These are phyloP conservation scores for Neocatenulostroma microsporum DNA, from an alignment of 2,329 filamentous ascomycete genomes.

Conservation along the genomic window DNA sequence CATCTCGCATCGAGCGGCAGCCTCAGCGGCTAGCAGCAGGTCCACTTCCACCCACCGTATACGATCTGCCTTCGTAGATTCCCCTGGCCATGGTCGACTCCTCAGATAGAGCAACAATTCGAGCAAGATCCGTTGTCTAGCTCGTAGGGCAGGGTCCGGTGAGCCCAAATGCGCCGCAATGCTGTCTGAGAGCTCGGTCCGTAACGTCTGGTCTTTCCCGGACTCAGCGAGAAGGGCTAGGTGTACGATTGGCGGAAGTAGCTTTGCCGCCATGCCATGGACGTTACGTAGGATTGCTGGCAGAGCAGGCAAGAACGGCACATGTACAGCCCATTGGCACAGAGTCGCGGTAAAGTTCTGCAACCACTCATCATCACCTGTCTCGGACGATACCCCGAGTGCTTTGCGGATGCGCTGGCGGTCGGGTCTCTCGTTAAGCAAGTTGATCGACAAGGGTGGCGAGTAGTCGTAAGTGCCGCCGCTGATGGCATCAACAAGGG, in stretches of 20 bases:
- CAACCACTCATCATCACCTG: slow-evolving; percentile 19
- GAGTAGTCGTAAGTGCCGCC: slow-evolving; percentile 22
- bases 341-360: slow-evolving; percentile 17
- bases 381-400: slow-evolving; percentile 9
- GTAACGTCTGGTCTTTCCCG: slow-evolving; percentile 53
- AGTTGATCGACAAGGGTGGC: slow-evolving; percentile 11
- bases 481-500: slow-evolving; percentile 18
- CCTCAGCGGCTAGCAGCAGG: slow-evolving; percentile 58
- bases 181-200: slow-evolving; percentile 56
- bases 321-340: slow-evolving; percentile 50
- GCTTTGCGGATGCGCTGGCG: slow-evolving; percentile 12
- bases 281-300: slow-evolving; percentile 58
- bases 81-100: slow-evolving; percentile 65
- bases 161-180: slow-evolving; percentile 57
- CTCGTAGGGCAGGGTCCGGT: slow-evolving; percentile 40
- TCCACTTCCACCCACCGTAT: slow-evolving; percentile 81
- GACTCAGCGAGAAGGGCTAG: slow-evolving; percentile 64
- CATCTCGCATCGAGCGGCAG: slow-evolving; percentile 73
- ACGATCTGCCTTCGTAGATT: slow-evolving; percentile 71
- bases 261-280: slow-evolving; percentile 60
- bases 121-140: slow-evolving; percentile 65
- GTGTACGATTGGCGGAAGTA: slow-evolving; percentile 72
- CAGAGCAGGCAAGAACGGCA: slow-evolving; percentile 63
- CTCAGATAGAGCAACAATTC: slow-evolving; percentile 81
- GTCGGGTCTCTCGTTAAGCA: background rate